phyloP scores from a whole-genome alignment of 2,329 filamentous ascomycete genomes.

The Diaporthe helianthi region DNA sequence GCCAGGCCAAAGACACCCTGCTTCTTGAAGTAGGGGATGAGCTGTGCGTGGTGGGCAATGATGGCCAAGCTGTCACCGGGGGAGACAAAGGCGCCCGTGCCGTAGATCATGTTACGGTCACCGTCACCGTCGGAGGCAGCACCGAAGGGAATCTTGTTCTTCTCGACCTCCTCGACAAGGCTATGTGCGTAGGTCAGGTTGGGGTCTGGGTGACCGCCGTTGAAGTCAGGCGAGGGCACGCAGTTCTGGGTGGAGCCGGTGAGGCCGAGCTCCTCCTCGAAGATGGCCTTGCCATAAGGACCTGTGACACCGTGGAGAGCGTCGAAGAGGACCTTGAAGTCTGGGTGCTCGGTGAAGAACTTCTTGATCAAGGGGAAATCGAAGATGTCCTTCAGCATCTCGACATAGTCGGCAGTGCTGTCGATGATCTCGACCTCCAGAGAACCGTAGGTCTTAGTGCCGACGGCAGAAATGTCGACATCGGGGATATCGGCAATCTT shows the following conservation, averaged over 20 bases:
- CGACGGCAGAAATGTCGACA: constrained; percentile 82
- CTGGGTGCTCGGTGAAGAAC: constrained; percentile 84
- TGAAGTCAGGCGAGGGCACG: constrained; percentile 90
- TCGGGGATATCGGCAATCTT: constrained; percentile 89
- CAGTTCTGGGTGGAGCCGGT: constrained; percentile 83
- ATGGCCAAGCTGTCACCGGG: constrained; percentile 97
- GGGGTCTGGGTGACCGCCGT: constrained; percentile 95
- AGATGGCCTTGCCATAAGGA: constrained; percentile 93
- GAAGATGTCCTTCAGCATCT: constrained; percentile 98
- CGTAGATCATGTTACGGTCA: constrained; percentile 99
- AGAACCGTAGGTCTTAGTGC: constrained; percentile 81
- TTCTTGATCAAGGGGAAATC: constrained; percentile 95
- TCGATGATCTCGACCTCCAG: constrained; percentile 96
- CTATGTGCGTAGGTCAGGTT: constrained; percentile 97
- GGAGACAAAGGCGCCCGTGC: constrained; percentile 93
- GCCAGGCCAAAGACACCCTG: constrained; percentile 95
- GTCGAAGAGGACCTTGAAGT: constrained; percentile 98
- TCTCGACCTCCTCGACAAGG: constrained; percentile 91
- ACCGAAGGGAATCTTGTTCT: constrained; percentile 90
- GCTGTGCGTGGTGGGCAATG: constrained; percentile 93
- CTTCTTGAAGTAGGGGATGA: constrained; percentile 98
- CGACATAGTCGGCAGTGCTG: constrained; percentile 88
- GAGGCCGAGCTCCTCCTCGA: constrained; percentile 90
- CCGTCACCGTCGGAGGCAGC: constrained; percentile 96
- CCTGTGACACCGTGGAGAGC: constrained; percentile 94